phyloP scores from a whole-genome alignment of 2,329 filamentous ascomycete genomes.

The Huntiella decipiens region DNA sequence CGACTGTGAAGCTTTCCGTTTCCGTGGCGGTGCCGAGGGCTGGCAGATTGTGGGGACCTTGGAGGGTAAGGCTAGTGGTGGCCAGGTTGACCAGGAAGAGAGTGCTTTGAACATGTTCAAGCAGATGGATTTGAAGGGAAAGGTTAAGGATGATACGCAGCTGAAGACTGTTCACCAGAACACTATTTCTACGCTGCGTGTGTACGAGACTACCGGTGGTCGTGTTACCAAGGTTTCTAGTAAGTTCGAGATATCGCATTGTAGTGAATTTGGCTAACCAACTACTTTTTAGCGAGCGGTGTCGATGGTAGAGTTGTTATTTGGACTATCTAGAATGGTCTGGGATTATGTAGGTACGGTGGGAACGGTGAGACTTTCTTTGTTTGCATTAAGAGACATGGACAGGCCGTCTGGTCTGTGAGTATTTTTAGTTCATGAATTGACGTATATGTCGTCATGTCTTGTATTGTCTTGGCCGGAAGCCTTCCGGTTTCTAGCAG shows the following conservation, averaged over 20 bases:
- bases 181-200: slow-evolving; percentile 69
- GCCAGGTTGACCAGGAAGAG: slow-evolving; percentile 55
- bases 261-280: slow-evolving; percentile 13
- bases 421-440: no score
- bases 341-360: no score
- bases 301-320: slow-evolving; percentile 70
- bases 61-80: slow-evolving; percentile 50
- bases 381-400: no score
- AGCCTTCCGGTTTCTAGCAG: background rate
- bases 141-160: slow-evolving; percentile 77
- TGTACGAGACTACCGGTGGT: slow-evolving; percentile 48
- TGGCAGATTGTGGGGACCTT: slow-evolving; percentile 74
- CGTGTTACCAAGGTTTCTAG: slow-evolving; percentile 67
- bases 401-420: no score
- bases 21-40: slow-evolving; percentile 57
- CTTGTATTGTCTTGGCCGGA: no score
- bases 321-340: slow-evolving; percentile 41
- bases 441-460: no score
- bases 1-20: slow-evolving; percentile 75
- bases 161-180: slow-evolving; percentile 94
- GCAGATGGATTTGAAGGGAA: slow-evolving; percentile 97
- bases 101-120: slow-evolving; percentile 94
- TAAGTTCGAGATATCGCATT: slow-evolving; percentile 29
- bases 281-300: slow-evolving; percentile 42
- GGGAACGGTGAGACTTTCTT: no score